Conservation (phyloP, 163 green algal species). For the Scenedesmus sp. region DNA sequence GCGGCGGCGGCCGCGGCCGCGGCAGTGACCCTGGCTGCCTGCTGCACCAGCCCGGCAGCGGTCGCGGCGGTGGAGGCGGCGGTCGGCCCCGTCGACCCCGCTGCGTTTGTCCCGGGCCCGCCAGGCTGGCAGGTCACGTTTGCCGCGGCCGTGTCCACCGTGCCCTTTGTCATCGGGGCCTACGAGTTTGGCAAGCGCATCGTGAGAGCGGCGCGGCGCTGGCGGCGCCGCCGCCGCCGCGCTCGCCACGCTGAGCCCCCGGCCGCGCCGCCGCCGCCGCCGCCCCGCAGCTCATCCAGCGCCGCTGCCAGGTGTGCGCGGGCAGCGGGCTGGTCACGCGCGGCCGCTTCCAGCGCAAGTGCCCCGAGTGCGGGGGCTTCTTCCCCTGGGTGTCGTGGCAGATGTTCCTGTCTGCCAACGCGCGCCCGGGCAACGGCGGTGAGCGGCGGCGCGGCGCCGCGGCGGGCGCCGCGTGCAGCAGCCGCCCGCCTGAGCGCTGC, state of each 20-base stretch:
- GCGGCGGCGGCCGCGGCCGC: conserved; percentile 4
- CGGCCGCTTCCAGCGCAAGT: conserved; percentile 64
- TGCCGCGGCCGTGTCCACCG: conserved; percentile 57
- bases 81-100: conserved; percentile 16
- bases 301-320: conserved; percentile 65
- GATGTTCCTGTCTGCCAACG: conserved; percentile 70
- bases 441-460: no score
- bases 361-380: conserved; percentile 68
- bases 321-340: conserved; percentile 63
- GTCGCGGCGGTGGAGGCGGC: neutral
- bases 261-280: neutral
- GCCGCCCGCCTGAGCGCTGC: no score
- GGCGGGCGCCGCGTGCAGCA: neutral
- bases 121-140: conserved; percentile 61
- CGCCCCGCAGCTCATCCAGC: conserved; percentile 64
- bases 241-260: neutral
- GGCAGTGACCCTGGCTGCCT: no score
- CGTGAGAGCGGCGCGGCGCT: conserved; percentile 50
- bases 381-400: conserved; percentile 76
- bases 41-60: no score
- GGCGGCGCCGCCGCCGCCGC: neutral
- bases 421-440: conserved; percentile 72
- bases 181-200: conserved; percentile 81
- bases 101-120: conserved; percentile 51
- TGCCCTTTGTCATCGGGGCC: conserved; percentile 70